Conservation (phyloP, 768 basidiomycete species). For the Pleurotus pulmonarius region DNA sequence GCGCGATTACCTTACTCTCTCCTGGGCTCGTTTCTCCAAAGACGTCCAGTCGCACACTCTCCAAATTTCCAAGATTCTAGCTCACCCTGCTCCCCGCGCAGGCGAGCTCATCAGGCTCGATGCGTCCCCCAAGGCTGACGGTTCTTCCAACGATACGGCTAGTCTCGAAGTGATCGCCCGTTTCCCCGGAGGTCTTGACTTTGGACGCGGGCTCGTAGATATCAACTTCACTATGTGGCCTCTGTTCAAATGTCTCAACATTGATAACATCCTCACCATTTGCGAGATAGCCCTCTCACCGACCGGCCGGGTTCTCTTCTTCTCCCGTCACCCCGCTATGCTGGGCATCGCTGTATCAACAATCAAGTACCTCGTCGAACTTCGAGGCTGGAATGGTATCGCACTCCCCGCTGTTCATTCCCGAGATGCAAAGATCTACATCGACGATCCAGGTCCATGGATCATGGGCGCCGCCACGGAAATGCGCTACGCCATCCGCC, state of each 20-base stretch:
- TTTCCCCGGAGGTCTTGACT: constrained; percentile 92
- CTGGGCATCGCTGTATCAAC: constrained; percentile 90
- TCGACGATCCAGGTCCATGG: constrained; percentile 97
- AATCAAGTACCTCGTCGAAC: constrained; percentile 86
- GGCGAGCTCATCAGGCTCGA: constrained; percentile 86
- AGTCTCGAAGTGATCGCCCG: constrained; percentile 82
- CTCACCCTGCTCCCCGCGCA: constrained; percentile 82
- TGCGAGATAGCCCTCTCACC: constrained; percentile 85
- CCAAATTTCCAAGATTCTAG: constrained; percentile 84
- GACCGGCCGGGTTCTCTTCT: constrained; percentile 78
- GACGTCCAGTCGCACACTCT: constrained; percentile 91
- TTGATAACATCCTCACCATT: constrained; percentile 90
- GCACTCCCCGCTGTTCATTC: constrained; percentile 80
- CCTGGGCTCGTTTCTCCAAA: constrained; percentile 92
- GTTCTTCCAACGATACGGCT: constrained; percentile 30
- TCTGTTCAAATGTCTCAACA: constrained; percentile 85
- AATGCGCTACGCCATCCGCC: constrained; percentile 72
- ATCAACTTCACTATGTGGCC: constrained; percentile 99
- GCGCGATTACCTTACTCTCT: constrained; percentile 93
- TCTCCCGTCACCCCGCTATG: constrained; percentile 88
- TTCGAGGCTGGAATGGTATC: constrained; percentile 91
- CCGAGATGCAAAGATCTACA: constrained; percentile 88
- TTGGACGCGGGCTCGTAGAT: constrained; percentile 86
- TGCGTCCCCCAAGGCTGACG: constrained; percentile 64
- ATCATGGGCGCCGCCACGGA: constrained; percentile 89